Conservation (phyloP, 768 basidiomycete genomes). For the Pleurotus sapidus region DNA sequence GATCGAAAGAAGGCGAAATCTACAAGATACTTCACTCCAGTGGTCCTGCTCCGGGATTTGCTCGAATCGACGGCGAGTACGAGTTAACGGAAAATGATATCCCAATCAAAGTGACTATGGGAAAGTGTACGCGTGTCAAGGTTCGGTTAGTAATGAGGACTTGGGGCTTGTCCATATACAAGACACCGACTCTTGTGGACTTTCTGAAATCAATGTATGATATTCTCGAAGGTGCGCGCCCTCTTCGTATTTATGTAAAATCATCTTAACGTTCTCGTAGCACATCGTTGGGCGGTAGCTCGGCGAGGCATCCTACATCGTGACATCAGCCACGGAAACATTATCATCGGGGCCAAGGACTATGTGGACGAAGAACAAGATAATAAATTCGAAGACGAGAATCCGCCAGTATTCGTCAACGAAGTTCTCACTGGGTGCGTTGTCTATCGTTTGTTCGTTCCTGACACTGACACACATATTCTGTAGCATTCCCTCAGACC, state of each 20-base stretch:
- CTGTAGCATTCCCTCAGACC: too few relatives aligned
- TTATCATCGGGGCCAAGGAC: not conserved
- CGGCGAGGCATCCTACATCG: not conserved
- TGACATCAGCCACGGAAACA: conserved; percentile 2
- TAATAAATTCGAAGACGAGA: not conserved
- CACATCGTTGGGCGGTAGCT: not conserved
- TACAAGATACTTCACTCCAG: not conserved
- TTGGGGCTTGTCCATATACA: too few relatives aligned
- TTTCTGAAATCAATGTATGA: too few relatives aligned
- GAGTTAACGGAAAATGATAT: too few relatives aligned
- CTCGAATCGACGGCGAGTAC: too few relatives aligned
- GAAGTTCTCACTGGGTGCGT: not conserved
- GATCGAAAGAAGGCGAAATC: not conserved
- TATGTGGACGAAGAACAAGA: not conserved
- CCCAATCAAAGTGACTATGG: too few relatives aligned
- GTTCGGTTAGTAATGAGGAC: too few relatives aligned
- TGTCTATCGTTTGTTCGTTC: too few relatives aligned
- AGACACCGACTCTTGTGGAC: too few relatives aligned
- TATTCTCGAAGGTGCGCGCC: not conserved
- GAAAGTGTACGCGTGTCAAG: too few relatives aligned
- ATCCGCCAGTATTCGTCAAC: not conserved
- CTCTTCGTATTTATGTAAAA: not conserved
- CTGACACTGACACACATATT: too few relatives aligned
- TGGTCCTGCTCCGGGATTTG: too few relatives aligned
- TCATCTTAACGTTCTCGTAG: not conserved